Evolutionary conservation across 495 filamentous ascomycete genomes (phyloP).

Genomic region (Talaromyces borbonicus): DNA sequence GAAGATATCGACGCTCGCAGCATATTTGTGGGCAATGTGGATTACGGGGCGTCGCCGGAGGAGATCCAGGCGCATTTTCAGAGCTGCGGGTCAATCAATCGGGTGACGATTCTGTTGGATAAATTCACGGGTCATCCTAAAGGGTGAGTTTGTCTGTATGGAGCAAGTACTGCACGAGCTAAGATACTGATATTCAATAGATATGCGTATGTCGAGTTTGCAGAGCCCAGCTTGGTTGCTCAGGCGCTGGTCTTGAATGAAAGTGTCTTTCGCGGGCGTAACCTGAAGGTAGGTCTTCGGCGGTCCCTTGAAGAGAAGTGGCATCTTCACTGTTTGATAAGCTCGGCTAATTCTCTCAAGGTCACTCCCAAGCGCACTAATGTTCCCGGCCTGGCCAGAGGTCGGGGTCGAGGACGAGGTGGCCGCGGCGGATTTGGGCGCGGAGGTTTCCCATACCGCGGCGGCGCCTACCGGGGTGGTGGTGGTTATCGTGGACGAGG

Average conservation of each 20-base stretch:
- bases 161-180: constrained; percentile 1
- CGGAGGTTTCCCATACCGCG: constrained; percentile 56
- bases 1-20: constrained; percentile 93
- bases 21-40: constrained; percentile 98
- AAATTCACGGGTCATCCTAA: constrained; percentile 98
- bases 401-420: constrained; percentile 63
- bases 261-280: constrained; percentile 88
- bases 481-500: constrained; percentile 62
- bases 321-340: not conserved
- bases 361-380: constrained; percentile 97
- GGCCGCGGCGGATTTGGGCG: constrained; percentile 52
- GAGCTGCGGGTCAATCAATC: constrained; percentile 94
- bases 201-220: constrained; percentile 98
- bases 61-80: constrained; percentile 99
- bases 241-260: constrained; percentile 94
- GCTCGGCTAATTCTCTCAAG: constrained; percentile 28
- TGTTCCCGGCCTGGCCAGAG: constrained; percentile 84
- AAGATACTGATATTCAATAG: constrained; percentile 36
- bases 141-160: constrained; percentile 56
- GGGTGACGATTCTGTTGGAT: constrained; percentile 94
- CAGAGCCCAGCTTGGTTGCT: constrained; percentile 85
- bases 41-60: constrained; percentile 95
- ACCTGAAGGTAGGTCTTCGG: constrained; percentile 74
- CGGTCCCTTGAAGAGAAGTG: too few species aligned
- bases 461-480: constrained; percentile 74